Base-by-base conservation (phyloP, 495 filamentous ascomycete genomes). In the Terfezia boudieri region DNA sequence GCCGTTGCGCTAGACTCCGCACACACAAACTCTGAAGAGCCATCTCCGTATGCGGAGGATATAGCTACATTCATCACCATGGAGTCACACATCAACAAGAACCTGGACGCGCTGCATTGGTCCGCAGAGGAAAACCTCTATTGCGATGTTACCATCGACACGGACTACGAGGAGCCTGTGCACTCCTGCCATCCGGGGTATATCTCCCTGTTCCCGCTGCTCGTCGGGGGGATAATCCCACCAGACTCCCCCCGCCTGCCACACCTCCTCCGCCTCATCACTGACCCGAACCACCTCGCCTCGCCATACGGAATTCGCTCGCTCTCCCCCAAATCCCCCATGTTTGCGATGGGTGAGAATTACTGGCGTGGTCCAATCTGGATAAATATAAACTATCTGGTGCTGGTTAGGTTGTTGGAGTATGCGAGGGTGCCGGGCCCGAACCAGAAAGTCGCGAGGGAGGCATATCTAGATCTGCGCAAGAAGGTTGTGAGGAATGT, bases 131-230 rank as follows among this genome's bases (percentile, higher is more conserved):
- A 76, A 14, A 74, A 85, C 55, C 84, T 81, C 53, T 96, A 85
- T 70, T 98, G 90, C 64, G 90, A 98, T 64, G 85, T 87, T 7
- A 95, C 87, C 1, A 84, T 98, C 55, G 90, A 98, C 59, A 32
- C 26, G 26, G 90, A 87, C 46, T 95, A 81, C 60, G 90, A 95
- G 67, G 90, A 98, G 68, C 81, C 82, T 61, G 69, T 75, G 41
- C 80, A 87, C 41, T 86, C 94, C 41, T 98, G 90, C 67, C 92
- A 96, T 70, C 92, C 92, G 68, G 90, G 90, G 22, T 98, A 98
- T 64, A 79, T 98, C 55, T 88, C 83, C 37, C 75, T 98, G 17
- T 90, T 94, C 69, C 90, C 90, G 10, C 94, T 96, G 73, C 66
- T 98, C 62, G 78, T 84, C 5, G 75, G 74, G 14, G 82, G 82